Evolutionary conservation across 441 rosid genomes (phyloP), one percentile per base, ranked within the genome.

Genomic region (Heliophila coronopifolia): DNA sequence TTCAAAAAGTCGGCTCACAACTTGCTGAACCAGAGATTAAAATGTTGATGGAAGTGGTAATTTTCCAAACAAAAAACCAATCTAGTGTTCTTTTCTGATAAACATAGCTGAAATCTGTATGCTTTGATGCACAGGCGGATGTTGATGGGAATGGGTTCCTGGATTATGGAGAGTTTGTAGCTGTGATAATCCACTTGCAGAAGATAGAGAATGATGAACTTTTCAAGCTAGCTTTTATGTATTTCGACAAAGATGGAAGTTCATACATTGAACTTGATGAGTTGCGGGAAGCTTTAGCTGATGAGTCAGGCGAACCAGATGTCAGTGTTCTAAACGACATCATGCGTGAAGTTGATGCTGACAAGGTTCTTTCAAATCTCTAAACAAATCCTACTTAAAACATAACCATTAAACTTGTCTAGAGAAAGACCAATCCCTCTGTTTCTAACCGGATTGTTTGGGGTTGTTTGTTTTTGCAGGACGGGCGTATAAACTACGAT

Each of bases 191-290:
- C 45, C 98, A 91, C 74, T 69, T 91, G 81, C 95, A 84, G 76
- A 84, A 86, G 78, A 87, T 87, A 93, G 98, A 83, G 70, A 91
- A 91, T 34, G 98, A 87, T 62, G 98, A 91, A 42, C 96, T 87
- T 74, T 71, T 87, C 59, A 86, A 77, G 51, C 75, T 79, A 72
- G 96, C 98, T 38, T 91, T 91, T 61, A 78, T 74, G 83, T 91
- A 75, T 59, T 91, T 91, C 39, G 98, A 91, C 67, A 84, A 75
- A 67, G 86, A 91, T 72, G 86, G 76, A 42, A 91, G 84, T 66
- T 84, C 91, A 20, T 87, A 63, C 69, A 87, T 91, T 15, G 98
- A 91, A 53, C 43, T 77, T 22, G 78, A 71, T 36, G 98, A 91
- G 54, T 66, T 84, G 49, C 71, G 73, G 5, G 73, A 76, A 13